phyloP scores from a whole-genome alignment of 768 basidiomycete species.

The Russula olivacea region DNA sequence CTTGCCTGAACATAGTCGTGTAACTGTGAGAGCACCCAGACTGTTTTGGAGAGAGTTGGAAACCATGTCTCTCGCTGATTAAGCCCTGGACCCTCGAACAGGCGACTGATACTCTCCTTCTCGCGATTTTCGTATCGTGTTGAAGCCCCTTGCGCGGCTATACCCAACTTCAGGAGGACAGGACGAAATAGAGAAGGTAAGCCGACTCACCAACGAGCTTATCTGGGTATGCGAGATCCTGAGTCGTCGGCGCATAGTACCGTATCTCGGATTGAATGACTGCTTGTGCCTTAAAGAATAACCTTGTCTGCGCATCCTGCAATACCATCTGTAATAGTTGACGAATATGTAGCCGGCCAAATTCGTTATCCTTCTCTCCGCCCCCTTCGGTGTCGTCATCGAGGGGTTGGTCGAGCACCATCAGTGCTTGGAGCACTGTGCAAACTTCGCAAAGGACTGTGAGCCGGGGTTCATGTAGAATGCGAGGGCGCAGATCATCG shows the following conservation, averaged over 20 bases:
- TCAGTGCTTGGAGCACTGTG: conserved; percentile 91
- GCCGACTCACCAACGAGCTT: conserved; percentile 61
- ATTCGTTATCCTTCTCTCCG: conserved; percentile 36
- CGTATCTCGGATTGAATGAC: conserved; percentile 85
- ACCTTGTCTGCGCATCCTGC: conserved; percentile 91
- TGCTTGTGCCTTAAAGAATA: conserved; percentile 95
- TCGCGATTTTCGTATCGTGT: conserved; percentile 49
- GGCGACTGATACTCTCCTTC: conserved; percentile 60
- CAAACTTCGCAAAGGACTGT: conserved; percentile 90
- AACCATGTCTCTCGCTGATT: conserved; percentile 86
- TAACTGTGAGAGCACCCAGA: conserved; percentile 88
- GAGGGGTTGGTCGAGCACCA: conserved; percentile 76
- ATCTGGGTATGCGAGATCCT: conserved; percentile 83
- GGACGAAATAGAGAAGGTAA: not conserved
- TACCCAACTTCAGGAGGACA: conserved; percentile 3
- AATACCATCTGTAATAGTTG: conserved; percentile 82
- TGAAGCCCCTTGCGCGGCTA: conserved; percentile 43
- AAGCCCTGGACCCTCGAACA: conserved; percentile 65
- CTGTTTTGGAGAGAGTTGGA: conserved; percentile 78
- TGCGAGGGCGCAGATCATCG: conserved; percentile 92
- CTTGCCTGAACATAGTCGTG: conserved; percentile 88
- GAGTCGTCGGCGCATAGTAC: conserved; percentile 68
- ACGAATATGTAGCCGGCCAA: conserved; percentile 68
- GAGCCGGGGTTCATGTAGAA: conserved; percentile 86
- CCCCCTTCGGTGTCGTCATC: conserved; percentile 34